These are phyloP conservation scores for Podaxis mareebaensis DNA, from an alignment of 768 basidiomycete species.

Conservation along the genomic window DNA sequence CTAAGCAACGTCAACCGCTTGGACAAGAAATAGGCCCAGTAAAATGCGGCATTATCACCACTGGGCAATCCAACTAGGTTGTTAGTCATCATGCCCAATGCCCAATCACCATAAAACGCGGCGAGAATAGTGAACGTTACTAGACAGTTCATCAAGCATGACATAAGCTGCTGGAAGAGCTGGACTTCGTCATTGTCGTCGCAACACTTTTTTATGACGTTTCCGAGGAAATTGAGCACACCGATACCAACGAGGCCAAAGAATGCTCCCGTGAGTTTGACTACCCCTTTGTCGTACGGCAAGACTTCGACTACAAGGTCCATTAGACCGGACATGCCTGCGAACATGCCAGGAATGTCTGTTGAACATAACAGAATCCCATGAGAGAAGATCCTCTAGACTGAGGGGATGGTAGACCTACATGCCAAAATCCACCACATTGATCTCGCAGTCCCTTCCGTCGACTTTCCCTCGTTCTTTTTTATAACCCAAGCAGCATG, in stretches of 20 bases:
- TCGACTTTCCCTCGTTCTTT: no score
- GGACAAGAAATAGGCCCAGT: not conserved
- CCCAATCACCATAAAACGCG: not conserved
- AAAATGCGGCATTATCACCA: not conserved
- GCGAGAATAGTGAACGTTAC: not conserved
- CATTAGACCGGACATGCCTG: constrained; percentile 34
- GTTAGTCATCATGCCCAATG: not conserved
- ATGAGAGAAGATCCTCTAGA: no score
- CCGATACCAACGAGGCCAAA: no score
- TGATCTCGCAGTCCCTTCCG: not conserved
- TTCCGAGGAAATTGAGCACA: no score
- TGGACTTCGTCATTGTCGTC: not conserved
- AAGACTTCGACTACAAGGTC: constrained; percentile 27
- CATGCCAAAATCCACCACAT: constrained; percentile 12
- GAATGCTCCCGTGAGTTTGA: no score
- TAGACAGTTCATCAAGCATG: not conserved
- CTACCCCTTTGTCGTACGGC: not conserved
- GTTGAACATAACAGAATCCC: not conserved
- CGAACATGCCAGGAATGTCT: constrained; percentile 33
- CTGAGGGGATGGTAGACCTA: not conserved
- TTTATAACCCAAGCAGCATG: no score
- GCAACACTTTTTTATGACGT: not conserved
- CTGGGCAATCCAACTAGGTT: not conserved
- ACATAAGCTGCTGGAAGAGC: not conserved
- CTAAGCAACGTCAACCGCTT: not conserved